phyloP scores from a whole-genome alignment of 1,284 basidiomycete genomes.

The Leccinum pseudoinsigne region DNA sequence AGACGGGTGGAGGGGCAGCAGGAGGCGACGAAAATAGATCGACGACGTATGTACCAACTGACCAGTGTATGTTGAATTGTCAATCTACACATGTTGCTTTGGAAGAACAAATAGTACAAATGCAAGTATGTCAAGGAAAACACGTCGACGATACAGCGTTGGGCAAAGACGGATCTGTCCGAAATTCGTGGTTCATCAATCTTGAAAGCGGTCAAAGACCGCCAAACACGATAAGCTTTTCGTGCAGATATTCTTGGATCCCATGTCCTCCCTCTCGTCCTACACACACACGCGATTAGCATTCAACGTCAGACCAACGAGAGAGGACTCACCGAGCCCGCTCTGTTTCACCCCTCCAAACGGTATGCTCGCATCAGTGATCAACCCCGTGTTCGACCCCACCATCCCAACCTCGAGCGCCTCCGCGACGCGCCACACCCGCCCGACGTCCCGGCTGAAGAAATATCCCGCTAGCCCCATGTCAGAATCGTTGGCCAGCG shows the following conservation, averaged over 20 bases:
- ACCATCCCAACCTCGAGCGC: constrained; percentile 97
- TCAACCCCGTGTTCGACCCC: constrained; percentile 81
- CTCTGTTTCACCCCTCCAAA: constrained; percentile 95
- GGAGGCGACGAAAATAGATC: not conserved
- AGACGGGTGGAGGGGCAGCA: not conserved
- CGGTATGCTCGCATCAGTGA: constrained; percentile 82
- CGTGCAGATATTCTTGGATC: constrained; percentile 83
- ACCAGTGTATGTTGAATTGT: not conserved
- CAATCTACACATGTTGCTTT: not conserved
- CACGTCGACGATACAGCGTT: not conserved
- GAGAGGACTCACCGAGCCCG: constrained; percentile 58
- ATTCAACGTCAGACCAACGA: not conserved
- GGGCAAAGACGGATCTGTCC: not conserved
- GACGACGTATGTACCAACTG: not conserved
- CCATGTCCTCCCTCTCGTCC: constrained; percentile 80
- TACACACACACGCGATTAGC: constrained; percentile 25
- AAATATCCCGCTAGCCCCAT: constrained; percentile 95
- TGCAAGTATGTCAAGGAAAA: not conserved
- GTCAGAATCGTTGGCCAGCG: constrained; percentile 81
- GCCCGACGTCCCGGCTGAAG: constrained; percentile 86
- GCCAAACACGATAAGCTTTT: constrained; percentile 79
- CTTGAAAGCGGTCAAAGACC: constrained; percentile 40
- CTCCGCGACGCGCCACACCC: constrained; percentile 98
- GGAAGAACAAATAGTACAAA: not conserved
- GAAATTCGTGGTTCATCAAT: not conserved